A percentile compares a stretch with the other conserved stretches of the same genome.
These are phyloP conservation scores for Byssochlamys sp. DNA, from an alignment of 2,329 filamentous ascomycete genomes.

Conservation along the genomic window DNA sequence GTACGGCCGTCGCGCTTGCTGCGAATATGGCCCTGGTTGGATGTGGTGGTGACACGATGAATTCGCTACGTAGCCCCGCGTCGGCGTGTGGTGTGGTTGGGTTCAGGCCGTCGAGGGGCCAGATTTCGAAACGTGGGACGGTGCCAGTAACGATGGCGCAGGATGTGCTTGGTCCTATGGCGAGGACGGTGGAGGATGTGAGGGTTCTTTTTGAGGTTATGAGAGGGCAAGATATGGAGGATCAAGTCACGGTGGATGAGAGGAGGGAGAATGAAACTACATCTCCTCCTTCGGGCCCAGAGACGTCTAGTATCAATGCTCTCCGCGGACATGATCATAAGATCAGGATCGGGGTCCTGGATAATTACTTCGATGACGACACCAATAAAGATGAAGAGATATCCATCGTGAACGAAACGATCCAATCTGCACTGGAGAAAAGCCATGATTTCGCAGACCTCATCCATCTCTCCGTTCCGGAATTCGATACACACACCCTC, in stretches of 20 bases:
- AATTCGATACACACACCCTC: constrained; percentile 22
- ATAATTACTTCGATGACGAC: constrained; percentile 48
- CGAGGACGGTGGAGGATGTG: constrained; percentile 30
- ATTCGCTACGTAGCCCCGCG: constrained; percentile 53
- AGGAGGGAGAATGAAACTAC: neutral
- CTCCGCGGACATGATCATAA: no score
- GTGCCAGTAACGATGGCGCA: constrained; percentile 50
- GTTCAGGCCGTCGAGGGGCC: constrained; percentile 47
- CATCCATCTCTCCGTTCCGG: constrained; percentile 43
- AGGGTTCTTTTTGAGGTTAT: constrained; percentile 18
- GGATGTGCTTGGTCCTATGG: constrained; percentile 49
- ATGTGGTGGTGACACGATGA: constrained; percentile 53
- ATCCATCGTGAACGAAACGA: constrained; percentile 46
- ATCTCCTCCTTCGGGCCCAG: neutral
- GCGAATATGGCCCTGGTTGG: constrained; percentile 50
- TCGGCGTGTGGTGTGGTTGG: constrained; percentile 53
- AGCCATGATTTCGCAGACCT: constrained; percentile 14
- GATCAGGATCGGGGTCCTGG: constrained; percentile 38
- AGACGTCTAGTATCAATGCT: no score
- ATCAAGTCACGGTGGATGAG: constrained; percentile 21
- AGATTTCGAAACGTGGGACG: constrained; percentile 44
- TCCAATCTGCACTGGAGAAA: constrained; percentile 35
- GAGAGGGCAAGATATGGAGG: constrained; percentile 6
- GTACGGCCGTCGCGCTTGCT: constrained; percentile 52
- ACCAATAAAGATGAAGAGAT: constrained; percentile 44